phyloP scores from a whole-genome alignment of 1,284 basidiomycete species.

The Cystobasidium slooffiae region DNA sequence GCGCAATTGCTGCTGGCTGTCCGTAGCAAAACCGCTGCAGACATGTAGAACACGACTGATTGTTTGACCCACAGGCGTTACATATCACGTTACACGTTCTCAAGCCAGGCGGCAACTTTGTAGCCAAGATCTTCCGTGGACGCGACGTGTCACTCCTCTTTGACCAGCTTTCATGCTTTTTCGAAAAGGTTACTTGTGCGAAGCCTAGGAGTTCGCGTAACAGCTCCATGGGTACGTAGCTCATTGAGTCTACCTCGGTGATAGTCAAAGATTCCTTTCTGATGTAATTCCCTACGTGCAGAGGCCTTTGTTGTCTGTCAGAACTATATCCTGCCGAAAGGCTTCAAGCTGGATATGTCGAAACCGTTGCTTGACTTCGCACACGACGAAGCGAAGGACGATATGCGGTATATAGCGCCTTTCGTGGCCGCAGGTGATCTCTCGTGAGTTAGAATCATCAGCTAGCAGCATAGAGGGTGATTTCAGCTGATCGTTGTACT shows the following conservation, averaged over 20 bases:
- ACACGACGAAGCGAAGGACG: constrained; percentile 44
- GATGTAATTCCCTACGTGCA: constrained; percentile 47
- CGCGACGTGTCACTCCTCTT: constrained; percentile 60
- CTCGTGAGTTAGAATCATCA: constrained; percentile 44
- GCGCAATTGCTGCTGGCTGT: constrained; percentile 63
- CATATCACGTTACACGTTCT: constrained; percentile 63
- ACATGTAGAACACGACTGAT: background rate
- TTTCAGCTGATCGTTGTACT: background rate
- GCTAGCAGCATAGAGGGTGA: background rate
- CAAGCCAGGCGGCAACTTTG: constrained; percentile 61
- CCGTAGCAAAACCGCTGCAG: constrained; percentile 32
- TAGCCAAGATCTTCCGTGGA: constrained; percentile 65
- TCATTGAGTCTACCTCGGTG: too few relatives aligned
- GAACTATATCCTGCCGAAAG: constrained; percentile 58
- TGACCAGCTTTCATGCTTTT: constrained; percentile 61
- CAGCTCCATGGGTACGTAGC: constrained; percentile 52
- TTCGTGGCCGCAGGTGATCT: constrained; percentile 55
- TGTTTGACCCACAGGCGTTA: constrained; percentile 57
- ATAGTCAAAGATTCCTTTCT: background rate
- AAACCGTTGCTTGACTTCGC: constrained; percentile 52
- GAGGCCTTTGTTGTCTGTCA: constrained; percentile 65
- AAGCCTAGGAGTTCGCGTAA: constrained; percentile 57
- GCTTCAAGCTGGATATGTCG: constrained; percentile 51
- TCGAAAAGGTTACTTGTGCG: constrained; percentile 57
- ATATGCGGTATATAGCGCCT: constrained; percentile 52